phyloP scores from a whole-genome alignment of 1,139 yeast species.

The Scheffersomyces segobiensis region DNA sequence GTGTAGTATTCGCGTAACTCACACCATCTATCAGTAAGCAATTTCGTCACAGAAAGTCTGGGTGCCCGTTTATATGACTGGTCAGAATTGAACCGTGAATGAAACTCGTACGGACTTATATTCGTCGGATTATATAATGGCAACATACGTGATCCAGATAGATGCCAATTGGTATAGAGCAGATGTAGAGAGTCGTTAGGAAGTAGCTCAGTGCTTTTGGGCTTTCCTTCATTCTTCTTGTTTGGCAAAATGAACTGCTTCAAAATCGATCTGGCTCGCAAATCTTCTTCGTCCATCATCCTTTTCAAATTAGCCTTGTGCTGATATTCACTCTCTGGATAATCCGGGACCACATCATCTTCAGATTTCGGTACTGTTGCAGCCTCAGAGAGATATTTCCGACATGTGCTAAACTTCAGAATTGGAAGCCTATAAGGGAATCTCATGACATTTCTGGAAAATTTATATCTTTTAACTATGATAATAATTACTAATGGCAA shows the following conservation, averaged over 20 bases:
- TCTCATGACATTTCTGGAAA: not conserved
- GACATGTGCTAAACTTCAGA: not conserved
- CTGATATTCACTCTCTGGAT: not conserved
- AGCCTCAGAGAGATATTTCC: not conserved
- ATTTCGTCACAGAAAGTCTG: conserved; percentile 23
- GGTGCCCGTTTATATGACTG: conserved; percentile 16
- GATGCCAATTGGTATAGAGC: conserved; percentile 12
- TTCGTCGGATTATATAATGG: conserved; percentile 10
- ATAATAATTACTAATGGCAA: too few species aligned
- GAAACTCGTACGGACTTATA: conserved; percentile 16
- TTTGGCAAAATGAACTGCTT: not conserved
- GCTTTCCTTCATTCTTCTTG: not conserved
- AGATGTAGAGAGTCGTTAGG: conserved; percentile 3
- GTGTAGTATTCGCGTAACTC: conserved; percentile 22
- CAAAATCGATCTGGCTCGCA: not conserved
- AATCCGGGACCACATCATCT: not conserved
- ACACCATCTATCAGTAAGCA: conserved; percentile 25
- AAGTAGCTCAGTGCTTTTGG: not conserved
- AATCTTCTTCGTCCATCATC: not conserved
- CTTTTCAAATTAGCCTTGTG: not conserved
- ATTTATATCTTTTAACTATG: not conserved
- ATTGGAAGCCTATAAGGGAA: not conserved
- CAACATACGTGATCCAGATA: conserved; percentile 4
- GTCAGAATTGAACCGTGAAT: conserved; percentile 16
- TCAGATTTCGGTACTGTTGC: not conserved